Conservation (phyloP, 2,329 filamentous ascomycete species). For the Orbilia ellipsospora region DNA sequence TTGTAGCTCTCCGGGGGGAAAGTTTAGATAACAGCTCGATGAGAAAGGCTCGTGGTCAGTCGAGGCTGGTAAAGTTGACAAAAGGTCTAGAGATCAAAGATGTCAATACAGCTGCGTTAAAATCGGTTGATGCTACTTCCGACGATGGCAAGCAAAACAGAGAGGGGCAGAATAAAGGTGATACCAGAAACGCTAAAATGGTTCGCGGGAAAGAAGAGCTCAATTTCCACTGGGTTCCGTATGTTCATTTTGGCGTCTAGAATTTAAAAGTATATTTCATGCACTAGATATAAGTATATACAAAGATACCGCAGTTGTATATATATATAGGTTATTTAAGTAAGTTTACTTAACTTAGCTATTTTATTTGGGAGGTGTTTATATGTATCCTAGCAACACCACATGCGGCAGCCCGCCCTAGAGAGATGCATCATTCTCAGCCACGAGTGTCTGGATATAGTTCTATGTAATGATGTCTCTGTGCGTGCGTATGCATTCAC, state of each 20-base stretch:
- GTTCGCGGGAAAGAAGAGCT: background rate
- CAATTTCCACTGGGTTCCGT: constrained; percentile 28
- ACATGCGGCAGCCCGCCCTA: too few species aligned
- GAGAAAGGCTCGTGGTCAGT: background rate
- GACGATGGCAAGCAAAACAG: background rate
- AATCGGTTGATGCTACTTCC: background rate
- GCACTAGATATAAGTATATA: too few species aligned
- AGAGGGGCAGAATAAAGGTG: background rate
- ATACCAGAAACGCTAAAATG: background rate
- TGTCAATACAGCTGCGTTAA: background rate
- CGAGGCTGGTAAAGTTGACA: background rate
- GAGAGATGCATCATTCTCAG: too few species aligned
- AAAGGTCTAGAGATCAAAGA: background rate
- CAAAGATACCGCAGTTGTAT: too few species aligned
- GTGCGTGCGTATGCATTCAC: too few species aligned
- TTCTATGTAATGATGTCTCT: too few species aligned
- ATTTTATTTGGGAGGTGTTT: too few species aligned
- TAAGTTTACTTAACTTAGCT: too few species aligned
- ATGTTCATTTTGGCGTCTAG: constrained; percentile 27
- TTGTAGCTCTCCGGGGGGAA: background rate
- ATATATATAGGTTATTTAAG: too few species aligned
- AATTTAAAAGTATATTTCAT: too few species aligned
- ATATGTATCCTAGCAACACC: too few species aligned
- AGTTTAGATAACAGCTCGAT: constrained; percentile 3
- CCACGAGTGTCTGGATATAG: too few species aligned